A percentile compares a stretch with the other conserved stretches of the same genome.
Evolutionary conservation across 129 eudicot species (phyloP).

Genomic region (Chrysanthemum lavandulifolium): DNA sequence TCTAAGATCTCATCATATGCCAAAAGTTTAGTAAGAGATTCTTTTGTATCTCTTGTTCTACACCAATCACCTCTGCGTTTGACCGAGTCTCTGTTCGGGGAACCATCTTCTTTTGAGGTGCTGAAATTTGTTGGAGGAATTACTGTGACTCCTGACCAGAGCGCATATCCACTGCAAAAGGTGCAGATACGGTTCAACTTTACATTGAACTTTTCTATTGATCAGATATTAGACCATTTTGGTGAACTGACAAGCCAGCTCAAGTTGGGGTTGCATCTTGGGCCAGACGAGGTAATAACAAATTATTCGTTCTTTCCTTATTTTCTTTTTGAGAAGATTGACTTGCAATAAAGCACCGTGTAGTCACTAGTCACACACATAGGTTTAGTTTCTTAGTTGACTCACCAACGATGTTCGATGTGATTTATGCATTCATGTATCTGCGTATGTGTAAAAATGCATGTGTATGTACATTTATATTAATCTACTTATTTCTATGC

Average conservation of each 20-base stretch:
- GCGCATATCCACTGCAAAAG: constrained; percentile 71
- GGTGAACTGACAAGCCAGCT: constrained; percentile 70
- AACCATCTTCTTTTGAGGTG: constrained; percentile 81
- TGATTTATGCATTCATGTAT: too few species aligned
- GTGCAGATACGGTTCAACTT: constrained; percentile 85
- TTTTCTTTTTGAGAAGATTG: background rate
- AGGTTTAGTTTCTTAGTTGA: too few species aligned
- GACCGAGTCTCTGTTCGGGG: constrained; percentile 76
- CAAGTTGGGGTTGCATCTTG: constrained; percentile 72
- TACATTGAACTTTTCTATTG: constrained; percentile 76
- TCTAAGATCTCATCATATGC: constrained; percentile 43
- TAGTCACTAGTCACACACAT: too few species aligned
- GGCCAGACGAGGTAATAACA: constrained; percentile 62
- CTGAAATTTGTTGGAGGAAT: constrained; percentile 91
- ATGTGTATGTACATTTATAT: too few species aligned
- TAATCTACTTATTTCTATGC: too few species aligned
- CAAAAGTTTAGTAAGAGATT: constrained; percentile 62
- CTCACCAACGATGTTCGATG: too few species aligned
- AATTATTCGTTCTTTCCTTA: background rate
- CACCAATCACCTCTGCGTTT: constrained; percentile 46
- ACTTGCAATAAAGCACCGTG: background rate
- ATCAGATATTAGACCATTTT: constrained; percentile 64
- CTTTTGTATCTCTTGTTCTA: constrained; percentile 58
- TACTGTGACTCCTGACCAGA: constrained; percentile 73
- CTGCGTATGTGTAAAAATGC: too few species aligned